These are phyloP conservation scores for Aspergillus nanangensis DNA, from an alignment of 495 filamentous ascomycete species.

Conservation along the genomic window DNA sequence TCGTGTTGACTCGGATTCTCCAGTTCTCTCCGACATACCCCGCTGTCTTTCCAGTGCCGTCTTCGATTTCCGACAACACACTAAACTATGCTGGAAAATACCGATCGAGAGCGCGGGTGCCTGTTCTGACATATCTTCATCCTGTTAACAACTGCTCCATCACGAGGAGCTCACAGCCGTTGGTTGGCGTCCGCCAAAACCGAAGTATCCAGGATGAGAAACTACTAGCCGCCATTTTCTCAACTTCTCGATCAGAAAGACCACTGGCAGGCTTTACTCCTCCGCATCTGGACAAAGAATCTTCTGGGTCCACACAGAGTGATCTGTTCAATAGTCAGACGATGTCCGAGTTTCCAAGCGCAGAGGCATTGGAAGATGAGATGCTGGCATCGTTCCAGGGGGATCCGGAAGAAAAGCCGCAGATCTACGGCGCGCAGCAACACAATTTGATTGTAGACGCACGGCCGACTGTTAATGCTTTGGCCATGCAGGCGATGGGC, in stretches of 20 bases:
- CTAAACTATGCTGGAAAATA: conserved; percentile 90
- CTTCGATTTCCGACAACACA: conserved; percentile 89
- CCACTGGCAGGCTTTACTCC: conserved; percentile 41
- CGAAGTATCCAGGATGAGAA: conserved; percentile 95
- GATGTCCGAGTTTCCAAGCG: conserved; percentile 42
- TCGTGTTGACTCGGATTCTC: conserved; percentile 22
- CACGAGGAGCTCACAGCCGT: conserved; percentile 87
- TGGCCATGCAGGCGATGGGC: conserved; percentile 92
- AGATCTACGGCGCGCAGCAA: conserved; percentile 89
- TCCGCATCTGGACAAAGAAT: conserved; percentile 44
- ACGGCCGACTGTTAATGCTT: conserved; percentile 89
- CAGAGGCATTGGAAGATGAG: conserved; percentile 72
- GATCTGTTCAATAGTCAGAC: conserved; percentile 40
- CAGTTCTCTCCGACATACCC: conserved; percentile 97
- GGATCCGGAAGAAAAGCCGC: conserved; percentile 39
- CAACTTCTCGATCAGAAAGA: conserved; percentile 55
- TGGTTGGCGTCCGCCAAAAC: conserved; percentile 82
- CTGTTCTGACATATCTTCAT: conserved; percentile 86
- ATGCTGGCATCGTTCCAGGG: conserved; percentile 47
- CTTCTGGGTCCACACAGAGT: conserved; percentile 53
- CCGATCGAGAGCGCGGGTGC: conserved; percentile 82
- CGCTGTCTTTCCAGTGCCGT: conserved; percentile 74
- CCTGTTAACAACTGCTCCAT: conserved; percentile 97
- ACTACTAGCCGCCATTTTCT: conserved; percentile 87
- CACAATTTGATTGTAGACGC: conserved; percentile 96